Percentiles rank a stretch among this genome's conserved stretches.
These are phyloP conservation scores for Exsudoporus frostii DNA, from an alignment of 768 basidiomycete genomes.

Conservation along the genomic window DNA sequence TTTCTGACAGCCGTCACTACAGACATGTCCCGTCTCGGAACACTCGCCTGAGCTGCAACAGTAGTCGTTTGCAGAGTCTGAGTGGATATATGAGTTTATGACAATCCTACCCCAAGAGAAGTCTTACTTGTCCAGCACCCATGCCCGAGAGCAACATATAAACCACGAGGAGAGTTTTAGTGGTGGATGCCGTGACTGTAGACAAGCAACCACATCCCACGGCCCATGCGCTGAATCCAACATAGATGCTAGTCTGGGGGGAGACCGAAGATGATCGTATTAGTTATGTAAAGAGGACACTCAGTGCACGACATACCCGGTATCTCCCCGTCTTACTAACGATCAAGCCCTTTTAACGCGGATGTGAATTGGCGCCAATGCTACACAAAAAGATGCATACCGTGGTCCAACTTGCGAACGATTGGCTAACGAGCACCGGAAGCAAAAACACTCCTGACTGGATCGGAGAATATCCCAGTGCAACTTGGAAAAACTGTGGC, in stretches of 20 bases:
- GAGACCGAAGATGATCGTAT: not conserved
- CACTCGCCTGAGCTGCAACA: conserved; percentile 71
- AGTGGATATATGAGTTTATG: not conserved
- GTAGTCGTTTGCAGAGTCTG: conserved; percentile 64
- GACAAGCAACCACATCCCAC: conserved; percentile 71
- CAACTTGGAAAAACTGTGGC: conserved; percentile 75
- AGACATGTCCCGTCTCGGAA: conserved; percentile 68
- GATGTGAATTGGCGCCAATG: no score
- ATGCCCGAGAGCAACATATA: conserved; percentile 59
- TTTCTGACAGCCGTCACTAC: conserved; percentile 70
- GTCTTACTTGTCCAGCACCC: conserved; percentile 55
- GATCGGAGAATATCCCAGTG: conserved; percentile 62
- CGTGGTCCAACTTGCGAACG: conserved; percentile 51
- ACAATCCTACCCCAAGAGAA: conserved; percentile 3
- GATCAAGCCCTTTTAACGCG: conserved; percentile 46
- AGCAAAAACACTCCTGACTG: conserved; percentile 64
- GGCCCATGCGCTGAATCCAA: conserved; percentile 67
- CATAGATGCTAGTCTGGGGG: conserved; percentile 35
- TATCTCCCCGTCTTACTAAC: conserved; percentile 67
- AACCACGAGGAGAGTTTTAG: conserved; percentile 50
- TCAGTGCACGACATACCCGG: conserved; percentile 33
- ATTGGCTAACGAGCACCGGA: conserved; percentile 65
- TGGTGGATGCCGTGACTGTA: conserved; percentile 49
- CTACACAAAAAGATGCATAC: conserved; percentile 33
- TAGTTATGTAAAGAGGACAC: not conserved